These are phyloP conservation scores for Mortierella sp. DNA, from an alignment of 371 early-diverging fungal species.

Conservation along the genomic window DNA sequence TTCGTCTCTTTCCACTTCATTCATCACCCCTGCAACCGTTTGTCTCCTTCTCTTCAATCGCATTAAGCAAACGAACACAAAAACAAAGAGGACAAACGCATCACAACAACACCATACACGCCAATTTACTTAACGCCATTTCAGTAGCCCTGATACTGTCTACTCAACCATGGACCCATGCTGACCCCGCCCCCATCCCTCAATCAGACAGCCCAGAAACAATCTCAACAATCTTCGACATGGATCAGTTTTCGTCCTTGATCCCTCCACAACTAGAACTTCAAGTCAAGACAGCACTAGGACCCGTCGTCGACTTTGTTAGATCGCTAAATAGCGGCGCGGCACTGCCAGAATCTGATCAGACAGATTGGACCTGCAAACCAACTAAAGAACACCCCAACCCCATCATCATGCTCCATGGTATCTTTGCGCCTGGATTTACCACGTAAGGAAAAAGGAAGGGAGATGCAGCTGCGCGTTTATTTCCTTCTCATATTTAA, in stretches of 20 bases:
- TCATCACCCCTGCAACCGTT: no score
- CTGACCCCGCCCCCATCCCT: background rate
- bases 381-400: conserved; percentile 12
- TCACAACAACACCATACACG: no score
- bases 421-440: conserved; percentile 13
- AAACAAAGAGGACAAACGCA: background rate
- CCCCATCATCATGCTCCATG: conserved; percentile 32
- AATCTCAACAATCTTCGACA: background rate
- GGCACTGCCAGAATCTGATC: background rate
- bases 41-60: no score
- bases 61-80: no score
- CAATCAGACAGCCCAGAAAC: background rate
- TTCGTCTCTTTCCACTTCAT: no score
- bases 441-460: background rate
- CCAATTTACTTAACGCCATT: background rate
- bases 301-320: background rate
- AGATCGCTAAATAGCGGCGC: background rate
- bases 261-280: background rate
- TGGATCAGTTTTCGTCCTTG: no score
- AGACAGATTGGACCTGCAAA: conserved; percentile 22
- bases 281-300: background rate
- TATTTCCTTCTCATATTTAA: background rate
- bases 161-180: background rate
- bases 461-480: background rate
- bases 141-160: background rate